Evolutionary conservation across 768 basidiomycete genomes (phyloP), one percentile per base, ranked within the genome.

Genomic region (Boletellus ananiceps): DNA sequence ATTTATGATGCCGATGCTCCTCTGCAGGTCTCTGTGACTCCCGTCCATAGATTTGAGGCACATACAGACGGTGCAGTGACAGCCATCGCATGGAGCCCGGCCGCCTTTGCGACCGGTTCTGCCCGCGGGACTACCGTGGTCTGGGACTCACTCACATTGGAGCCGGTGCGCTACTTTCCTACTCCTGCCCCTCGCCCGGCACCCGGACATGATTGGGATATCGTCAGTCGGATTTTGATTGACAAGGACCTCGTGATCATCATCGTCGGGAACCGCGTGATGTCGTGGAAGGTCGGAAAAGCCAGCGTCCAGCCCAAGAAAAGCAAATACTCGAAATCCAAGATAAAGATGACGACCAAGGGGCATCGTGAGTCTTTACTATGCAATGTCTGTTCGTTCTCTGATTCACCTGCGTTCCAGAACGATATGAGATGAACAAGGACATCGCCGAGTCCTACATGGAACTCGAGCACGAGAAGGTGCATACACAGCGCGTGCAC

Each of bases 111-210:
- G 12, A 84, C 82, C 0, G 89, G 89, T 25, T 86, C 85, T 19
- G 71, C 76, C 0, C 65, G 73, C 2, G 89, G 89, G 3, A 70
- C 73, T 6, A 74, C 82, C 3, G 71, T 68, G 15, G 71, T 86
- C 13, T 88, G 82, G 74, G 86, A 91, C 56, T 77, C 78, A 2
- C 68, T 88, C 54, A 84, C 80, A 0, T 74, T 88, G 29, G 73
- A 73, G 31, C 74, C 69, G 4, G 58, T 90, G 40, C 74, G 83
- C 18, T 70, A 73, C 21, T 82, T 89, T 56, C 52, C 73, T 0
- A 73, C 75, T 3, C 80, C 82, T 13, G 55, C 74, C 0, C 67
- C 72, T 21, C 69, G 71, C 23, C 55, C 54, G 14, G 47, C 59
- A 5, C 65, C 60, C 2, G 69, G 71, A 9, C 57, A 64, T 0